A percentile compares a stretch with the other conserved stretches of the same genome.
Evolutionary conservation across 306 rosid genomes (phyloP).

Genomic region (Glycyrrhiza uralensis): DNA sequence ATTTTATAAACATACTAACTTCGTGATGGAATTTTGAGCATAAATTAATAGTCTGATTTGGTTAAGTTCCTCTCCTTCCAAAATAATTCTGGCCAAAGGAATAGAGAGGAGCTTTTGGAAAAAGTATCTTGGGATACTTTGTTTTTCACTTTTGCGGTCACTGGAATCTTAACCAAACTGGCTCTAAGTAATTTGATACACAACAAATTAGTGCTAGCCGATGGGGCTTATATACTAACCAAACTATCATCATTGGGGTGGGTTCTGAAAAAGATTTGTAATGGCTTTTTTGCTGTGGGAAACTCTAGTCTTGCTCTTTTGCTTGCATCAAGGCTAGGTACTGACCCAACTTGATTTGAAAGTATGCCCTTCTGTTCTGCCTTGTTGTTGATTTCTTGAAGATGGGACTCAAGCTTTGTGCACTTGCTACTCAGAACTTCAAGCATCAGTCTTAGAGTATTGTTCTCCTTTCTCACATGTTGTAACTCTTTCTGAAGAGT

Average conservation of each 20-base stretch:
- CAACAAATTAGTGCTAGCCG: neutral
- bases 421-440: conserved; percentile 46
- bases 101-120: no score
- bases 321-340: conserved; percentile 10
- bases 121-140: no score
- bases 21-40: neutral
- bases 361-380: neutral
- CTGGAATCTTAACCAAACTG: no score
- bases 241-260: conserved; percentile 48
- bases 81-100: no score
- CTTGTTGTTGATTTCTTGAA: conserved; percentile 27
- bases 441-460: conserved; percentile 47
- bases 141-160: no score
- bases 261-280: conserved; percentile 48
- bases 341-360: conserved; percentile 13
- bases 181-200: neutral
- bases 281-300: conserved; percentile 34
- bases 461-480: conserved; percentile 49
- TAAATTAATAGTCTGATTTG: neutral
- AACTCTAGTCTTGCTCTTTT: conserved; percentile 47
- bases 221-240: conserved; percentile 37
- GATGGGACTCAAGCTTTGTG: conserved; percentile 36
- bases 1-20: neutral
- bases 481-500: conserved; percentile 33
- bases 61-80: no score